phyloP scores from a whole-genome alignment of 2,329 filamentous ascomycete genomes.

The Cercospora zeina region DNA sequence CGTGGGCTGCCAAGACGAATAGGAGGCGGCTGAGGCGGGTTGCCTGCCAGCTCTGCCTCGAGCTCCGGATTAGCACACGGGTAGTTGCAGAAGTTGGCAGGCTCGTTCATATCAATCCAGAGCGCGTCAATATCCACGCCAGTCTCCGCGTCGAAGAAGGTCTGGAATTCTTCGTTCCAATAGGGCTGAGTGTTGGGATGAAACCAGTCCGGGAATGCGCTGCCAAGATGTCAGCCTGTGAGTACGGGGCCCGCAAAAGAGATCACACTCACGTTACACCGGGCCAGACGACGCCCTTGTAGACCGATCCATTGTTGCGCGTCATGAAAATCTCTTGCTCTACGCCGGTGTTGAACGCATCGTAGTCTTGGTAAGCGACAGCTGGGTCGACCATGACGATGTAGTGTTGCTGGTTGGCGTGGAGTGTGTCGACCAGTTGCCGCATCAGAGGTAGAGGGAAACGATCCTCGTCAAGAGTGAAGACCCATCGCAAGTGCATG shows the following conservation, averaged over 20 bases:
- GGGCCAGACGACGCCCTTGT: constrained; percentile 72
- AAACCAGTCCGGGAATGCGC: constrained; percentile 66
- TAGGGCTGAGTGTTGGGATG: constrained; percentile 62
- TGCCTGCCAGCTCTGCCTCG: constrained; percentile 45
- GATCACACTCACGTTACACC: constrained; percentile 47
- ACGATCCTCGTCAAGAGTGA: constrained; percentile 64
- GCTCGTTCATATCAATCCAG: constrained; percentile 68
- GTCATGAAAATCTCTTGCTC: constrained; percentile 58
- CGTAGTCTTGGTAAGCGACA: constrained; percentile 52
- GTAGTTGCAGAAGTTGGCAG: constrained; percentile 56
- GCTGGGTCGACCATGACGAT: constrained; percentile 74
- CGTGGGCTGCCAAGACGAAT: constrained; percentile 62
- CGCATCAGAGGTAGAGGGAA: constrained; percentile 64
- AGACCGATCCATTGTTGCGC: constrained; percentile 56
- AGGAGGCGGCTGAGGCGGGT: constrained; percentile 63
- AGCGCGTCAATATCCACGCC: constrained; percentile 76
- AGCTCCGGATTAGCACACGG: constrained; percentile 43
- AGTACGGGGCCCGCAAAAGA: too few species aligned
- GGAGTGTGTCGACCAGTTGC: constrained; percentile 62
- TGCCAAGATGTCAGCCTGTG: not conserved
- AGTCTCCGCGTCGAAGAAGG: constrained; percentile 62
- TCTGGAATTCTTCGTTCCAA: constrained; percentile 68
- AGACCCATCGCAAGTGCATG: constrained; percentile 55
- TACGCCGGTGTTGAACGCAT: constrained; percentile 62
- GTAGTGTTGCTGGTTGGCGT: constrained; percentile 40